These are phyloP conservation scores for Talaromyces wortmannii DNA, from an alignment of 495 filamentous ascomycete genomes.

Conservation along the genomic window DNA sequence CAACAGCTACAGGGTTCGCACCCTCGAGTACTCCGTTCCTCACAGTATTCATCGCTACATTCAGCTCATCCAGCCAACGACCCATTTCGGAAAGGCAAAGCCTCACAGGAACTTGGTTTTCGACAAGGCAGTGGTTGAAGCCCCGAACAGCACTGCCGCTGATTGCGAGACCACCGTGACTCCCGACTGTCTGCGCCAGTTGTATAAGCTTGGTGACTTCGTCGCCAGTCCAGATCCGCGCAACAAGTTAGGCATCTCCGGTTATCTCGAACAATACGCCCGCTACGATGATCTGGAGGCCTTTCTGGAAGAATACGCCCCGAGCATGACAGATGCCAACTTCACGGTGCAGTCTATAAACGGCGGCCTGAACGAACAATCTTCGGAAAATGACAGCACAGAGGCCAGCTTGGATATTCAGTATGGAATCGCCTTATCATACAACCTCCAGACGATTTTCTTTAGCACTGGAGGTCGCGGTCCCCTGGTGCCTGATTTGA, in stretches of 20 bases:
- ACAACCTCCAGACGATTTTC: constrained; percentile 50
- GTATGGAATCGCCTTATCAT: constrained; percentile 49
- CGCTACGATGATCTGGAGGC: constrained; percentile 47
- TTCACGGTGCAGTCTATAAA: constrained; percentile 6
- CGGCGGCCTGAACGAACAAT: constrained; percentile 31
- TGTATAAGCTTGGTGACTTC: constrained; percentile 53
- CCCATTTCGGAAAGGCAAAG: constrained; percentile 35
- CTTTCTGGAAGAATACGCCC: constrained; percentile 47
- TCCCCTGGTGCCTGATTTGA: constrained; percentile 46
- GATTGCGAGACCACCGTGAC: constrained; percentile 45
- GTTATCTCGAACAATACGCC: constrained; percentile 62
- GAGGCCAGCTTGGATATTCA: constrained; percentile 79
- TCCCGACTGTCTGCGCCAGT: constrained; percentile 48
- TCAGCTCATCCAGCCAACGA: constrained; percentile 51
- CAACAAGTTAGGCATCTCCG: constrained; percentile 57
- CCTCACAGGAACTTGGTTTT: constrained; percentile 14
- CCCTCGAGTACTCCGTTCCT: constrained; percentile 54
- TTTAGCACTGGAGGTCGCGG: constrained; percentile 63
- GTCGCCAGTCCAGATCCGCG: constrained; percentile 21
- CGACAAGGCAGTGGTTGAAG: constrained; percentile 17
- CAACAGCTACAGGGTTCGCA: constrained; percentile 37
- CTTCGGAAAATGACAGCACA: constrained; percentile 17
- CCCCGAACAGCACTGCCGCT: constrained; percentile 17
- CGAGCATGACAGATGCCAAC: constrained; percentile 33
- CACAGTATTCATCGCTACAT: constrained; percentile 35